phyloP scores from a whole-genome alignment of 2,329 filamentous ascomycete species.

The Hypomyces perniciosus region DNA sequence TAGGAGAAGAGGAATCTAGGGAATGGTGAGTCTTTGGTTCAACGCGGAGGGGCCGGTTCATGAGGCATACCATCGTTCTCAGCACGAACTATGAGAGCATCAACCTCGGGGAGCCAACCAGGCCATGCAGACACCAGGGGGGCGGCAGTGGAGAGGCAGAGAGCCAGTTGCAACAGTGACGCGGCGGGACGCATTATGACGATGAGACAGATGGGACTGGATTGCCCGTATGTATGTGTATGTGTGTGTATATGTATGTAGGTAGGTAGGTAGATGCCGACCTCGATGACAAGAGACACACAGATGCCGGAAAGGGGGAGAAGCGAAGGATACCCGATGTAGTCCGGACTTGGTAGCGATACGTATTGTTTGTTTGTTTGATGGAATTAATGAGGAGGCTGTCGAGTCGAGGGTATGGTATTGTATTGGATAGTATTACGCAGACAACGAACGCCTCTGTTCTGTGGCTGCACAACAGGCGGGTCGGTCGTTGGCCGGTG shows the following conservation, averaged over 20 bases:
- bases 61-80: conserved; percentile 24
- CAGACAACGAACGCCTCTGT: too few relatives aligned
- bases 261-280: too few relatives aligned
- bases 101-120: conserved; percentile 46
- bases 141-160: conserved; percentile 46
- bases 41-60: conserved; percentile 10
- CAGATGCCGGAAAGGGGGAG: too few relatives aligned
- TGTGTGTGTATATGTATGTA: too few relatives aligned
- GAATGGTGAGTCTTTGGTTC: conserved; percentile 13
- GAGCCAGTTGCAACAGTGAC: conserved; percentile 41
- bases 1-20: not conserved
- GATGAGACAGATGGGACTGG: not conserved
- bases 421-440: too few relatives aligned
- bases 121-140: conserved; percentile 52
- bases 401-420: too few relatives aligned
- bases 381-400: too few relatives aligned
- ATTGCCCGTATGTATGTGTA: too few relatives aligned
- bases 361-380: too few relatives aligned
- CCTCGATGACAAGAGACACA: too few relatives aligned
- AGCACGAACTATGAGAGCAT: conserved; percentile 47
- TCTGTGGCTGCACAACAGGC: conserved; percentile 10
- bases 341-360: too few relatives aligned
- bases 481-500: conserved; percentile 10
- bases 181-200: conserved; percentile 44
- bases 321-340: too few relatives aligned